phyloP scores from a whole-genome alignment of 768 basidiomycete species.

The Kwoniella dendrophila region DNA sequence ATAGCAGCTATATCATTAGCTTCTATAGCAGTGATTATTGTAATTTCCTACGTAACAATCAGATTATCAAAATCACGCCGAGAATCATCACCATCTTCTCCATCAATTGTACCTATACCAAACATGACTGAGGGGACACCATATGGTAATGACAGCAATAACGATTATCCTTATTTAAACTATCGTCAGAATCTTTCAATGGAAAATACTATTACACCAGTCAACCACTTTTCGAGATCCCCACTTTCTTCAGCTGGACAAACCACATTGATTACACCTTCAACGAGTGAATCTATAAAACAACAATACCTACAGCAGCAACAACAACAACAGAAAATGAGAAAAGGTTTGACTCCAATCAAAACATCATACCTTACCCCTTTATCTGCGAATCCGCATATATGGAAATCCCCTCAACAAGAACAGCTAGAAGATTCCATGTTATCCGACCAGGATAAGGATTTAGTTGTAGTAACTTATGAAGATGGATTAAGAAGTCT shows the following conservation, averaged over 20 bases:
- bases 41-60: constrained; percentile 2
- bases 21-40: constrained; percentile 15
- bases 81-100: constrained; percentile 6
- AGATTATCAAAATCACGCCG: constrained; percentile 6
- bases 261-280: constrained; percentile 17
- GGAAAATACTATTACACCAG: not conserved
- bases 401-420: too few relatives aligned
- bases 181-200: not conserved
- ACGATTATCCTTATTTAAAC: constrained; percentile 4
- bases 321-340: too few relatives aligned
- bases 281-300: not conserved
- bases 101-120: constrained; percentile 7
- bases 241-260: constrained; percentile 14
- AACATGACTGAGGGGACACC: too few relatives aligned
- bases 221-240: not conserved
- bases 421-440: too few relatives aligned
- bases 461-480: constrained; percentile 30
- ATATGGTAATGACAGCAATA: not conserved
- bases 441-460: constrained; percentile 13
- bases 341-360: too few relatives aligned
- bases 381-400: too few relatives aligned
- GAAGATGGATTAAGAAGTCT: constrained; percentile 30
- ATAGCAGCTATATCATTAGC: constrained; percentile 24
- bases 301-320: too few relatives aligned
- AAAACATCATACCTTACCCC: too few relatives aligned